Evolutionary conservation across 345 rosid genomes (phyloP).

Genomic region (Sapria himalayana): DNA sequence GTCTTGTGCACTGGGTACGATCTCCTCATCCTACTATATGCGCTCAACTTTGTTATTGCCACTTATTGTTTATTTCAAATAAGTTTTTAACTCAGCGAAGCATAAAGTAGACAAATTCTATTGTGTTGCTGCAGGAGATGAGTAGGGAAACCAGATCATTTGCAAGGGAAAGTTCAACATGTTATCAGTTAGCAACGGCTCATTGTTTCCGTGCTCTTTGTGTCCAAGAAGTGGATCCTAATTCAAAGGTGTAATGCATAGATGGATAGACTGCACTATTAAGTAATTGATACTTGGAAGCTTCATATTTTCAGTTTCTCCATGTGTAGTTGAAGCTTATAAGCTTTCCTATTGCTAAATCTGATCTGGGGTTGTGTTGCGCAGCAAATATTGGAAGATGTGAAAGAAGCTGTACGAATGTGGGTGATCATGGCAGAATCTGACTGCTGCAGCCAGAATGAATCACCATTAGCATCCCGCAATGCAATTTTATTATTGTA

Average conservation of each 20-base stretch:
- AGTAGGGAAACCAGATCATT: too few relatives aligned
- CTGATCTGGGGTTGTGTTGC: conserved; percentile 8
- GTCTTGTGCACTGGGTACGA: too few relatives aligned
- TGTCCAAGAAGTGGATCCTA: conserved; percentile 52
- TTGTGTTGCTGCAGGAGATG: too few relatives aligned
- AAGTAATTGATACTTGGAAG: conserved; percentile 9
- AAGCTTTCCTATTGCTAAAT: conserved; percentile 6
- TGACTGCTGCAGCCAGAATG: too few relatives aligned
- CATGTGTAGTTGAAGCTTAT: conserved; percentile 1
- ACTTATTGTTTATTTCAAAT: too few relatives aligned
- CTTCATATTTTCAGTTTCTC: conserved; percentile 2
- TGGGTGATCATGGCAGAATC: conserved; percentile 37
- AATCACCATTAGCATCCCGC: too few relatives aligned
- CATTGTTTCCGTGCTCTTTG: conserved; percentile 58
- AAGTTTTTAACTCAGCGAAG: too few relatives aligned
- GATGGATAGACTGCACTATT: conserved; percentile 15
- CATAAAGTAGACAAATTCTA: too few relatives aligned
- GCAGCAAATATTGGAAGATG: conserved; percentile 46
- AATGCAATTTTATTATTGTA: conserved; percentile 31
- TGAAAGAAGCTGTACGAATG: conserved; percentile 31
- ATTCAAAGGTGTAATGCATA: conserved; percentile 45
- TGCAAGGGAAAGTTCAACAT: conserved; percentile 12
- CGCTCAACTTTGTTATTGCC: too few relatives aligned
- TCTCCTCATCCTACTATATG: too few relatives aligned
- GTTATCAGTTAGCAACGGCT: conserved; percentile 41